Evolutionary conservation across 1,139 yeast species (phyloP), one percentile per base, ranked within the genome.

Genomic region (Kluyveromyces sp.): DNA sequence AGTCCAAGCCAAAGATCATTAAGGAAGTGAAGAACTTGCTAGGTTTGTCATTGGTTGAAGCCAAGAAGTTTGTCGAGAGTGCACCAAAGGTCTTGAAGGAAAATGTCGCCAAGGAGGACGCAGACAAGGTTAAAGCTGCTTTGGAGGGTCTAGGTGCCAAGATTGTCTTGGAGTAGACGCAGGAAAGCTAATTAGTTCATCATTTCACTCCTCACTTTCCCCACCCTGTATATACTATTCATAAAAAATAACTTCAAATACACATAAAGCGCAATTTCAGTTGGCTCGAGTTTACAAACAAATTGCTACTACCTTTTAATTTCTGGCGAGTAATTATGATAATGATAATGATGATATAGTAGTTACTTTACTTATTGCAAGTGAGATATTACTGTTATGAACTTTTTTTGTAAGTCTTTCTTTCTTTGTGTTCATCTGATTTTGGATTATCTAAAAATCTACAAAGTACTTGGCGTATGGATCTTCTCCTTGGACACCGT

Each of bases 81-180:
- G 97, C 98, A 52, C 99, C 99, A 59, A 92, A 92, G 77, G 75
- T 86, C 42, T 77, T 69, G 48, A 69, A 69, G 55, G 86, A 80
- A 48, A 79, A 79, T 55, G 81, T 79, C 46, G 78, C 83, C 53
- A 79, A 79, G 68, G 85, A 79, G 61, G 86, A 80, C 59, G 84
- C 84, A 51, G 84, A 79, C 53, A 78, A 78, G 78, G 86, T 92
- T 67, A 92, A 92, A 77, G 77, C 86, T 54, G 81, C 96, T 52
- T 77, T 94, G 66, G 98, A 92, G 73, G 95, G 82, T 49, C 79
- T 89, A 61, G 98, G 98, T 65, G 98, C 96, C 57, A 92, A 92
- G 78, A 77, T 92, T 61, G 61, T 79, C 50, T 75, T 92, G 68
- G 98, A 92, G 74, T 92, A 81, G 72, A 50, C 35, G 25, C 7